Percentiles rank a stretch among this genome's conserved stretches.
Conservation (phyloP, 192 early-diverging fungal species). For the Linnemannia elongata region DNA sequence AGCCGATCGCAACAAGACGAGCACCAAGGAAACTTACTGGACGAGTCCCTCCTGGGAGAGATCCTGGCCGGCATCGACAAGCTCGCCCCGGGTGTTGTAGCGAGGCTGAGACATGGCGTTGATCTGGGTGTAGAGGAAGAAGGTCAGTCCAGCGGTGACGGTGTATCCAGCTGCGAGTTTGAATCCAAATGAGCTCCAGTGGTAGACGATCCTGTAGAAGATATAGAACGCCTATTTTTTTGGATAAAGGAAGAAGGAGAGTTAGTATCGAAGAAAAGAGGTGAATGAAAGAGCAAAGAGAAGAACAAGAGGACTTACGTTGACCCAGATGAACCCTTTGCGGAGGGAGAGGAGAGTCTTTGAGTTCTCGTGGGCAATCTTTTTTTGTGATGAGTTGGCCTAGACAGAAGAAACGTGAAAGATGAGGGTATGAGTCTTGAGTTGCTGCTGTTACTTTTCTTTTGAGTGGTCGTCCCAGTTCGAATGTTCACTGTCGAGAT, state of each 20-base stretch:
- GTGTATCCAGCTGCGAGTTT: slow-evolving; percentile 58
- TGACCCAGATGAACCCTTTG: slow-evolving; percentile 65
- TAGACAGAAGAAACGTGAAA: slow-evolving; percentile 16
- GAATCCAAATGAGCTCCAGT: slow-evolving; percentile 64
- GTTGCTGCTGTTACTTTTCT: not conserved
- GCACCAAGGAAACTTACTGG: slow-evolving; percentile 55
- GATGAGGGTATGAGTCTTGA: not conserved
- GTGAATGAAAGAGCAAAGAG: not conserved
- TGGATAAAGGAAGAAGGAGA: not conserved
- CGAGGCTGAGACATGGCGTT: slow-evolving; percentile 59
- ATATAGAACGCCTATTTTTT: slow-evolving; percentile 62
- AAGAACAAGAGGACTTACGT: slow-evolving; percentile 38
- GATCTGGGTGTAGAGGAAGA: slow-evolving; percentile 66
- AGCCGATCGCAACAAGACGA: not conserved
- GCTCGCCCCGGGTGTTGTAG: slow-evolving; percentile 57
- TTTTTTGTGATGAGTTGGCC: slow-evolving; percentile 78
- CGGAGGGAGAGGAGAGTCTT: slow-evolving; percentile 67
- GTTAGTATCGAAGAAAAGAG: not conserved
- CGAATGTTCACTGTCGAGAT: too few relatives aligned
- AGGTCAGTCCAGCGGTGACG: slow-evolving; percentile 60
- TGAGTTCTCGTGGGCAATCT: slow-evolving; percentile 69
- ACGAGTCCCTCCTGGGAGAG: slow-evolving; percentile 65
- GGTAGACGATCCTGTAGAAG: slow-evolving; percentile 66
- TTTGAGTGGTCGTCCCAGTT: not conserved
- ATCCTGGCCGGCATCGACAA: slow-evolving; percentile 64